phyloP scores from a whole-genome alignment of 2,329 filamentous ascomycete species.

The Zasmidium cellare region DNA sequence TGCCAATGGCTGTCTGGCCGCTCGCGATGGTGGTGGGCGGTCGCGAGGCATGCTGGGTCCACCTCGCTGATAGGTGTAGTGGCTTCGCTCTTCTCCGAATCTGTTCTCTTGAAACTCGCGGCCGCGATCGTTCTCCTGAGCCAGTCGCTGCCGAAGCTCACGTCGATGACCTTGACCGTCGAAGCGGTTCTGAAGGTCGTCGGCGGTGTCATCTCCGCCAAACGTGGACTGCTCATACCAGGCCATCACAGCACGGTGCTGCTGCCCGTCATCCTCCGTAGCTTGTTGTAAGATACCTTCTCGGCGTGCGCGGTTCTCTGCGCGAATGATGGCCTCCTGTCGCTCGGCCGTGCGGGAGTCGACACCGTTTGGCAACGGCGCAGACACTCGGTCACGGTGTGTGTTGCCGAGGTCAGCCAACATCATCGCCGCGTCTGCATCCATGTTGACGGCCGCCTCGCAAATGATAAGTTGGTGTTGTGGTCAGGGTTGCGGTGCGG shows the following conservation, averaged over 20 bases:
- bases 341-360: neutral
- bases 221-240: slow-evolving; percentile 19
- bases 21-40: neutral
- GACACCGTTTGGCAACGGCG: slow-evolving; percentile 9
- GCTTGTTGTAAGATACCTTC: neutral
- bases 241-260: neutral
- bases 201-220: slow-evolving; percentile 9
- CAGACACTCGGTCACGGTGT: slow-evolving; percentile 25
- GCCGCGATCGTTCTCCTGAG: neutral
- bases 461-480: neutral
- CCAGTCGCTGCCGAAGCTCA: neutral
- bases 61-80: neutral
- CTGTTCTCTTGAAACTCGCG: neutral
- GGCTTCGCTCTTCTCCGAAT: neutral
- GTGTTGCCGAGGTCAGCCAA: slow-evolving; percentile 24
- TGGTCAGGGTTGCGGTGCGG: neutral
- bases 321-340: neutral
- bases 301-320: neutral
- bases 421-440: slow-evolving; percentile 22
- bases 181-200: slow-evolving; percentile 3
- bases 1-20: neutral
- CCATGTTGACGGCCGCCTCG: slow-evolving; percentile 12
- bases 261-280: neutral
- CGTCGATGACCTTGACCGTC: slow-evolving; percentile 8
- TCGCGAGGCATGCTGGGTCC: neutral